These are phyloP conservation scores for Leccinum pellstonianum DNA, from an alignment of 768 basidiomycete genomes.

Conservation along the genomic window DNA sequence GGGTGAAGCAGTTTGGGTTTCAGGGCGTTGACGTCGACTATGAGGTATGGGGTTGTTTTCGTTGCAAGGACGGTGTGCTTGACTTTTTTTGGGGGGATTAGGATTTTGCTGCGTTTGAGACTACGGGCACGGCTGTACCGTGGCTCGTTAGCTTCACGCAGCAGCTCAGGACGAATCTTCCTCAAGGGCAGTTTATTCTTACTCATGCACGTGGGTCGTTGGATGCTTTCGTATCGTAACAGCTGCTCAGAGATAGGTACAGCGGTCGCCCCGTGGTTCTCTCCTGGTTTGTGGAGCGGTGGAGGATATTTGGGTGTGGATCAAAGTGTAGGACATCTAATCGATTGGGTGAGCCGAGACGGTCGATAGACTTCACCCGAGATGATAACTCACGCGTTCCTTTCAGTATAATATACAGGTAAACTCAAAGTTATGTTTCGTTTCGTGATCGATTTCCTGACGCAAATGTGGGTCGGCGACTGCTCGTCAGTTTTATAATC, in stretches of 20 bases:
- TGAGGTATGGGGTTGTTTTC: slow-evolving; percentile 27
- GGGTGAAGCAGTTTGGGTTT: slow-evolving; percentile 43
- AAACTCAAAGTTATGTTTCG: background rate
- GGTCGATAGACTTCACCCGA: background rate
- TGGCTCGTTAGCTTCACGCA: slow-evolving; percentile 33
- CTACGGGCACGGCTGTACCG: slow-evolving; percentile 31
- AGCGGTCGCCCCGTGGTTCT: slow-evolving; percentile 9
- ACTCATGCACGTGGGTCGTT: slow-evolving; percentile 28
- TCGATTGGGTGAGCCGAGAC: slow-evolving; percentile 38
- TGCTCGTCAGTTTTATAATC: slow-evolving; percentile 13
- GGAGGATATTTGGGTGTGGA: slow-evolving; percentile 36
- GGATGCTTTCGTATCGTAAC: background rate
- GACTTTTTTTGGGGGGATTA: background rate
- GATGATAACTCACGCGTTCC: background rate
- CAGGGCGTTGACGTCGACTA: slow-evolving; percentile 55
- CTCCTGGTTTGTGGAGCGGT: background rate
- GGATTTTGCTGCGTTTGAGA: slow-evolving; percentile 29
- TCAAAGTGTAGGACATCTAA: slow-evolving; percentile 35
- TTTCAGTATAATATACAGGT: slow-evolving; percentile 1
- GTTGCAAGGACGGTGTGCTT: background rate
- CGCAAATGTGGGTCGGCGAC: background rate
- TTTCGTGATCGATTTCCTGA: background rate
- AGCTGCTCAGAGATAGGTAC: background rate
- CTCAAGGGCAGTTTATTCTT: slow-evolving; percentile 25
- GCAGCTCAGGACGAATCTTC: slow-evolving; percentile 20